Evolutionary conservation across 1,284 basidiomycete genomes (phyloP), one percentile per base, ranked within the genome.

Genomic region (Cutaneotrichosporon sp.): DNA sequence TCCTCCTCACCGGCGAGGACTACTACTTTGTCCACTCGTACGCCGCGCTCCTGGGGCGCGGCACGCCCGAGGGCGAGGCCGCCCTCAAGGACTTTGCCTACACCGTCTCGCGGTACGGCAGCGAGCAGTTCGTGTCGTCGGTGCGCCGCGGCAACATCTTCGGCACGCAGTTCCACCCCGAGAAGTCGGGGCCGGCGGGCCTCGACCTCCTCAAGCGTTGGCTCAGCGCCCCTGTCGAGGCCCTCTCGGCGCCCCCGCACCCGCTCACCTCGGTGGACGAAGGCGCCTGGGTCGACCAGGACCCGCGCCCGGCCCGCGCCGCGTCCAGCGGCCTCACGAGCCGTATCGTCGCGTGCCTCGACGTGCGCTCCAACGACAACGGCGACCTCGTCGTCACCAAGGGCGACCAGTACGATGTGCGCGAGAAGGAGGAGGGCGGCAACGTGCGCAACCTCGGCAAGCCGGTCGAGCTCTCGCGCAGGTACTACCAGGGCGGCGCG

Each of bases 21-120:
- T 97, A 93, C 77, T 99, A 99, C 82, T 99, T 95, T 80, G 95
- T 99, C 34, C 97, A 99, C 82, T 97, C 95, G 20, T 99, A 87
- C 82, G 88, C 91, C 63, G 77, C 73, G 9, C 87, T 72, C 82
- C 85, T 66, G 63, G 82, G 83, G 7, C 83, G 83, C 49, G 83
- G 85, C 13, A 50, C 59, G 22, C 52, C 69, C 7, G 46, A 62
- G 53, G 85, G 84, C 56, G 77, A 84, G 64, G 54, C 53, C 56
- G 42, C 63, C 13, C 74, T 81, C 45, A 69, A 77, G 22, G 77
- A 81, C 54, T 99, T 92, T 89, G 86, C 87, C 6, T 87, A 97
- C 79, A 88, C 90, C 13, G 88, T 89, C 27, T 92, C 94, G 2
- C 90, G 95, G 79, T 99, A 99, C 78, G 97, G 95, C 22, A 84